Conservation (phyloP, 1,284 basidiomycete species). For the Melampsora americana region DNA sequence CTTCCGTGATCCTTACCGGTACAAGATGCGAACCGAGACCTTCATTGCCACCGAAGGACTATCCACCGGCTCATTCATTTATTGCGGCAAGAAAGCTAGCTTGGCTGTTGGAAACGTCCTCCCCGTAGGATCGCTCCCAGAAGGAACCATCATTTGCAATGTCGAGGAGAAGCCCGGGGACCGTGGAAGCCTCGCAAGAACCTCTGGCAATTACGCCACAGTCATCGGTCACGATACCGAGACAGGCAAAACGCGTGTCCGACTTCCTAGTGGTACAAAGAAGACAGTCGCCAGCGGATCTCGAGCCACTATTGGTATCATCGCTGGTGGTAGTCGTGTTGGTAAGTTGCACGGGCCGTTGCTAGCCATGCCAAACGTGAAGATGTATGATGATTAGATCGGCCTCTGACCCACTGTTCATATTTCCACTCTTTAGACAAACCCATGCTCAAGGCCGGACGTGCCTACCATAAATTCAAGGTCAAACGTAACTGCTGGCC, state of each 20-base stretch:
- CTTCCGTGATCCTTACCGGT: constrained; percentile 99
- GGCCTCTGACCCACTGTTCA: too few relatives aligned
- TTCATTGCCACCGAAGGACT: constrained; percentile 98
- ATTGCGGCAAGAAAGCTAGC: constrained; percentile 96
- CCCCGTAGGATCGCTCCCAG: constrained; percentile 85
- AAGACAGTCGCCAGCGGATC: constrained; percentile 84
- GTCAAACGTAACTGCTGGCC: constrained; percentile 75
- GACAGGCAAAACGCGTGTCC: constrained; percentile 87
- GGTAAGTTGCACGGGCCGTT: constrained; percentile 52
- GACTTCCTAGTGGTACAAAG: constrained; percentile 90
- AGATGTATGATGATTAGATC: too few relatives aligned
- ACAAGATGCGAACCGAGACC: constrained; percentile 96
- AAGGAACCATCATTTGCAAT: constrained; percentile 99
- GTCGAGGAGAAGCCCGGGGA: constrained; percentile 98
- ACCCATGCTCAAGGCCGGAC: constrained; percentile 92
- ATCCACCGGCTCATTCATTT: constrained; percentile 96
- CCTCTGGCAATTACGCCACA: constrained; percentile 98
- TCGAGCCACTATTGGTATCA: constrained; percentile 91
- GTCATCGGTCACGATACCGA: constrained; percentile 94
- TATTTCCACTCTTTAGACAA: constrained; percentile 63
- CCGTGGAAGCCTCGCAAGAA: constrained; percentile 92
- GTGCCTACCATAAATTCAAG: constrained; percentile 83
- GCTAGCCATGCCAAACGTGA: too few relatives aligned
- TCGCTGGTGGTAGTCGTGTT: constrained; percentile 97
- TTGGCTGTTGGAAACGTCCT: constrained; percentile 95